Conservation (phyloP, 2,329 filamentous ascomycete species). For the Allantophomopsis lycopodina region DNA sequence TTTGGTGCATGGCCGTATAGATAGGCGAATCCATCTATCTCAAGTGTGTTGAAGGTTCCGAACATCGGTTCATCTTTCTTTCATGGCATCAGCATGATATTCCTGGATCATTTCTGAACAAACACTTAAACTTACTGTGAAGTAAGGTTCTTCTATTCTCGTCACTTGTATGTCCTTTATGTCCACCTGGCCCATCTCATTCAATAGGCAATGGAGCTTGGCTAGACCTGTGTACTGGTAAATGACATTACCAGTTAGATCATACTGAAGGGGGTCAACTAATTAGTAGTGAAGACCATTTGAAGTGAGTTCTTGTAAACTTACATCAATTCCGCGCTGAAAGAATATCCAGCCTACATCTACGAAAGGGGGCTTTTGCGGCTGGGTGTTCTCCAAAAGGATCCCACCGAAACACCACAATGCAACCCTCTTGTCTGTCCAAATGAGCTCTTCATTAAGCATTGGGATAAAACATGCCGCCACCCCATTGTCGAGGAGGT, state of each 20-base stretch:
- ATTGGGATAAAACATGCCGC: background rate
- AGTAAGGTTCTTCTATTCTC: too few species aligned
- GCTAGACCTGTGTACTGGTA: too few species aligned
- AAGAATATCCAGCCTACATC: slow-evolving; percentile 4
- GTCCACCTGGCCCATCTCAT: too few species aligned
- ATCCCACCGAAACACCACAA: slow-evolving; percentile 7
- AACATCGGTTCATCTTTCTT: slow-evolving; percentile 2
- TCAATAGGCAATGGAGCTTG: too few species aligned
- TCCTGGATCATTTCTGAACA: background rate
- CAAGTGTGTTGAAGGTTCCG: slow-evolving; percentile 6
- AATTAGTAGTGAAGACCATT: too few species aligned
- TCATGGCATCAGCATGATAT: background rate
- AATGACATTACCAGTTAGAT: too few species aligned
- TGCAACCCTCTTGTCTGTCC: background rate
- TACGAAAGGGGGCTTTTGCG: background rate
- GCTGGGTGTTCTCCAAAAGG: slow-evolving; percentile 1
- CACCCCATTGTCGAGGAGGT: background rate
- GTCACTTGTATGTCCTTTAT: too few species aligned
- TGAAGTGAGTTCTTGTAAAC: too few species aligned
- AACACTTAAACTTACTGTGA: too few species aligned
- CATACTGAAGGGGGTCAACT: too few species aligned
- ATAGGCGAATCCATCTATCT: slow-evolving; percentile 3
- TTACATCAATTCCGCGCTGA: background rate
- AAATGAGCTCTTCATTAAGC: background rate
- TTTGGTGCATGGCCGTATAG: slow-evolving; percentile 5